Evolutionary conservation across 129 eudicot species (phyloP), one percentile per base, ranked within the genome.

Genomic region (Flaveria trinervia): DNA sequence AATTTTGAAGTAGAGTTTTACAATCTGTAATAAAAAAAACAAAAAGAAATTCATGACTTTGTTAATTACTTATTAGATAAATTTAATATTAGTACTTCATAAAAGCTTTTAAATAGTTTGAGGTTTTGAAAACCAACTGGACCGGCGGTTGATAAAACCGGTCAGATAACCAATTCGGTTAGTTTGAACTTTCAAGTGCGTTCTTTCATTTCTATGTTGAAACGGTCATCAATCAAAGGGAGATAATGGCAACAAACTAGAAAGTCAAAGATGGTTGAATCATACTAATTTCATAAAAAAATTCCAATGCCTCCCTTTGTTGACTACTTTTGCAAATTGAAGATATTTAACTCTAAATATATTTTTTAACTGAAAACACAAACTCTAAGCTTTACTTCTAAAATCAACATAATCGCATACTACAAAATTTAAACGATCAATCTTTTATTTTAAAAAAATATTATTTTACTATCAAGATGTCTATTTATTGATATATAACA

Each of bases 21-120:
- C 90, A 74, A 26, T 87, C 97, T 89, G 87, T 48, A 20, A 57
- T 10, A 7, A 65, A 41, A 65, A 41, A 7, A 41, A 50, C 45
- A 46, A 23, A 5, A 49, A 5, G 28, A 11, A 74, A 11, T 61
- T 60, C n/a, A 25, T 61, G 13, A 13, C 41, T 28, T 26, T 61
- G 67, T 13, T 60, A 12, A 60, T 60, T 25, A 25, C n/a, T 25
- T 60, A 60, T 60, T 25, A 26, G 5, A 7, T 9, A 16, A 61
- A 14, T 5, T 39, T 3, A 2, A 20, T 55, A 55, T 55, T 55
- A 55, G 7, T 1, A 55, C 57, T 55, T 55, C 22, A 55, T 55
- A 7, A 55, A 49, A 11, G 16, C 14, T 13, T 49, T 49, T 14
- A 13, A 2, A 11, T 11, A 2, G 16, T 49, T 3, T 49, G 5